A percentile compares a stretch with the other conserved stretches of the same genome.
phyloP scores from a whole-genome alignment of 306 rosid genomes.

The Cyamopsis tetragonoloba region DNA sequence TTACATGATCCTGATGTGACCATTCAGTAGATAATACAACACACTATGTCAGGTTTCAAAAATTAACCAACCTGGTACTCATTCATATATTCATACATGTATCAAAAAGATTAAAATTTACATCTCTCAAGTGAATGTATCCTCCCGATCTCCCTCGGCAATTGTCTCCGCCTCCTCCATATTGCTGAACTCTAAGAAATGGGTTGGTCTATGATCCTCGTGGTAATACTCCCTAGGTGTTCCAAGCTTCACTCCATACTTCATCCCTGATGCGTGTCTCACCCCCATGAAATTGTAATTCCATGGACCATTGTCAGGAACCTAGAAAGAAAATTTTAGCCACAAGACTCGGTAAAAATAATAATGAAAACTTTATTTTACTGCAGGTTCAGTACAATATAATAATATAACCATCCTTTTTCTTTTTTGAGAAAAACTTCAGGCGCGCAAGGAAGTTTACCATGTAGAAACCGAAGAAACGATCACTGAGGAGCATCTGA shows the following conservation, averaged over 20 bases:
- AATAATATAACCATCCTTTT: background rate
- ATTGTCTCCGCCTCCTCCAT: slow-evolving; percentile 81
- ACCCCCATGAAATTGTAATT: slow-evolving; percentile 98
- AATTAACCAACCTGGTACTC: background rate
- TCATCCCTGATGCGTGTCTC: slow-evolving; percentile 90
- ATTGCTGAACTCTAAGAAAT: slow-evolving; percentile 91
- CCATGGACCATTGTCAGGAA: slow-evolving; percentile 98
- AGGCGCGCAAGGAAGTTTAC: slow-evolving; percentile 35
- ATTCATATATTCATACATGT: too few species aligned
- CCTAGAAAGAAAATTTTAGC: slow-evolving; percentile 23
- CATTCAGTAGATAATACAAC: slow-evolving; percentile 20
- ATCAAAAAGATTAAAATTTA: background rate
- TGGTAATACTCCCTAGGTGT: slow-evolving; percentile 85
- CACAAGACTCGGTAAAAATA: background rate
- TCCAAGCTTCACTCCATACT: slow-evolving; percentile 87
- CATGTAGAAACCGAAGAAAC: slow-evolving; percentile 98
- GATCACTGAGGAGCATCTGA: slow-evolving; percentile 99
- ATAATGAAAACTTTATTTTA: too few species aligned
- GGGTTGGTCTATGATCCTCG: slow-evolving; percentile 96
- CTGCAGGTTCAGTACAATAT: too few species aligned
- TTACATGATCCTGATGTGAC: slow-evolving; percentile 9
- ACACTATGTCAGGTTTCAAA: background rate
- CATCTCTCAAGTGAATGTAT: slow-evolving; percentile 57
- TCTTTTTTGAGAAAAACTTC: background rate
- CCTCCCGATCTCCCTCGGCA: slow-evolving; percentile 88